Evolutionary conservation across 345 rosid species (phyloP).

Genomic region (Euphorbia lathyris): DNA sequence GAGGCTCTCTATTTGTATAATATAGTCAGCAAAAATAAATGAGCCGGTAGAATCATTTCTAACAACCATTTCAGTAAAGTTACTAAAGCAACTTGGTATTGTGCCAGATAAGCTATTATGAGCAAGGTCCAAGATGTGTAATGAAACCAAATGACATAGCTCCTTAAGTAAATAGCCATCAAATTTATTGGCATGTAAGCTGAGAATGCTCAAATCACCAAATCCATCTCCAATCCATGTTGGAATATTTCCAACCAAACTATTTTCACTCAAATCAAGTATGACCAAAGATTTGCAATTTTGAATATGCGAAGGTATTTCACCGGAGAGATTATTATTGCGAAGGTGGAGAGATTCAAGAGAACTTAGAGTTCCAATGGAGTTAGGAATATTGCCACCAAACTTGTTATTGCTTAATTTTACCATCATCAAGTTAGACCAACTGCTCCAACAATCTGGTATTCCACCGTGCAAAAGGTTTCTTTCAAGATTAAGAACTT

Average conservation of each 20-base stretch:
- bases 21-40: too few species aligned
- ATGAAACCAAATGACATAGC: not conserved
- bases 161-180: not conserved
- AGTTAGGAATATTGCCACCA: not conserved
- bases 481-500: not conserved
- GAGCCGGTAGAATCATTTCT: not conserved
- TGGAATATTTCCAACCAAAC: constrained; percentile 8
- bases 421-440: not conserved
- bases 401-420: not conserved
- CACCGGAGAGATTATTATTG: constrained; percentile 6
- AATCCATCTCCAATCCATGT: constrained; percentile 7
- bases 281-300: not conserved
- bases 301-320: not conserved
- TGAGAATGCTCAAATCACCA: not conserved
- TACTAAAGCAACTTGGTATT: constrained; percentile 15
- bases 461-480: constrained; percentile 2
- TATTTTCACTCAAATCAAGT: constrained; percentile 8
- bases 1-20: not conserved
- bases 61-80: constrained; percentile 7
- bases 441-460: constrained; percentile 6
- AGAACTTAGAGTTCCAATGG: not conserved
- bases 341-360: not conserved
- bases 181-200: constrained; percentile 3
- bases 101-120: constrained; percentile 3
- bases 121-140: constrained; percentile 13